Base-by-base conservation (phyloP, 2,329 filamentous ascomycete species). In the Aspergillus ruber region DNA sequence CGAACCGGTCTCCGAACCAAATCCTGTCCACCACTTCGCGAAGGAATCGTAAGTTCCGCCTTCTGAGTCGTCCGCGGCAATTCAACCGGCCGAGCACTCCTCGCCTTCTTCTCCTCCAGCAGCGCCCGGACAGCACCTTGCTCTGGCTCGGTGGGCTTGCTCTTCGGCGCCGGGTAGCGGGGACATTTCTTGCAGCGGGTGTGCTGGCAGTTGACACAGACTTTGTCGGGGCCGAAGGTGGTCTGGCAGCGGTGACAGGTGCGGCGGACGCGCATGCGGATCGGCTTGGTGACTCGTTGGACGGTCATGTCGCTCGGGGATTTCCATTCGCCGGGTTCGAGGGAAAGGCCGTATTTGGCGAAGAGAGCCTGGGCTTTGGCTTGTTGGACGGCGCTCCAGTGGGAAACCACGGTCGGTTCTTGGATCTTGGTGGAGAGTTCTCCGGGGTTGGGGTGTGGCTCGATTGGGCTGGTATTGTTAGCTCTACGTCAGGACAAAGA, bases 181-280 rank as follows among this genome's bases (percentile, higher is more conserved):
- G 82, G 80, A 66, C 90, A 96, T 61, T 86, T 83, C 62, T 81
- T 85, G 79, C 90, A 96, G 56, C 88, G 82, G 42, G 75, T 74
- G 70, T 96, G 90, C 57, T 86, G 78, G 72, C 90, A 96, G 56
- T 80, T 81, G 54, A 77, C 68, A 69, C 90, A 95, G 50, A 85
- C 76, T 70, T 85, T 89, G 59, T 84, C 80, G 17, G 79, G 68
- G 47, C 85, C 84, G 65, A 91, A 95, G 20, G 80, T 79, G 12
- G 84, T 81, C 49, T 83, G 80, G 73, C 90, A 96, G 56, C 81
- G 78, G 69, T 95, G 90, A 68, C 90, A 96, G 53, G 80, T 84
- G 41, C 72, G 73, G 44, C 65, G 72, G 27, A 76, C 70, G 38
- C 72, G 63, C 70, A 75, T 73, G 49, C 72, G 69, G 45, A 74